Percentiles rank a stretch among this genome's conserved stretches.
phyloP scores from a whole-genome alignment of 768 basidiomycete species.

The Brasilioporus rufonigricans region DNA sequence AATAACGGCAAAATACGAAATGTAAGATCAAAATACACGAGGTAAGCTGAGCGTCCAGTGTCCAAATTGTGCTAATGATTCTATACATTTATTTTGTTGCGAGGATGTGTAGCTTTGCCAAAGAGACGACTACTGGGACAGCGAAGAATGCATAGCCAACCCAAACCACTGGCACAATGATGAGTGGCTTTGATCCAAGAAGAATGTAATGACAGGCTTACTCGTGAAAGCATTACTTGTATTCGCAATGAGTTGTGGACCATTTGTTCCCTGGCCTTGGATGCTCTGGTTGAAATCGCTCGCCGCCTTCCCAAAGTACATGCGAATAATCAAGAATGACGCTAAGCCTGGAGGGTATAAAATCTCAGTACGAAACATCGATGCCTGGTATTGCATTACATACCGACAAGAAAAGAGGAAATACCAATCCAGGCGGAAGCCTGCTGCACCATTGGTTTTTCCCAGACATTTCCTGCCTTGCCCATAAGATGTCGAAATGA shows the following conservation, averaged over 20 bases:
- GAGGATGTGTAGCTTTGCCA: constrained; percentile 66
- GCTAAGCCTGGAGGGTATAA: constrained; percentile 48
- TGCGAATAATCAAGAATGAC: constrained; percentile 67
- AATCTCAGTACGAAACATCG: not conserved
- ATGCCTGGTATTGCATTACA: constrained; percentile 4
- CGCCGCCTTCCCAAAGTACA: constrained; percentile 80
- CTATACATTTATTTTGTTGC: constrained; percentile 37
- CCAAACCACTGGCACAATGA: constrained; percentile 60
- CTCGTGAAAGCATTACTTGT: constrained; percentile 75
- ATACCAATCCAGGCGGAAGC: constrained; percentile 73
- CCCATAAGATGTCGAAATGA: constrained; percentile 66
- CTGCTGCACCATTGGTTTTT: constrained; percentile 56
- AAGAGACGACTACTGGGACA: constrained; percentile 64
- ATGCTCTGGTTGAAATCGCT: constrained; percentile 74
- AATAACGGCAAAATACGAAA: not conserved
- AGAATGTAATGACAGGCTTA: constrained; percentile 35
- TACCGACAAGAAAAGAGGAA: constrained; percentile 73
- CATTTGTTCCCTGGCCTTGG: constrained; percentile 46
- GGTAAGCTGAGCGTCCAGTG: not conserved
- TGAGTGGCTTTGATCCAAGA: constrained; percentile 1
- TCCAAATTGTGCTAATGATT: not conserved
- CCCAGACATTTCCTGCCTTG: constrained; percentile 47
- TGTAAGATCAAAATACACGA: not conserved
- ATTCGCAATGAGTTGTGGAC: constrained; percentile 58
- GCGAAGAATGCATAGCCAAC: constrained; percentile 74